Evolutionary conservation across 1,139 yeast species (phyloP), one percentile per base, ranked within the genome.

Genomic region (Meyerozyma carpophila): DNA sequence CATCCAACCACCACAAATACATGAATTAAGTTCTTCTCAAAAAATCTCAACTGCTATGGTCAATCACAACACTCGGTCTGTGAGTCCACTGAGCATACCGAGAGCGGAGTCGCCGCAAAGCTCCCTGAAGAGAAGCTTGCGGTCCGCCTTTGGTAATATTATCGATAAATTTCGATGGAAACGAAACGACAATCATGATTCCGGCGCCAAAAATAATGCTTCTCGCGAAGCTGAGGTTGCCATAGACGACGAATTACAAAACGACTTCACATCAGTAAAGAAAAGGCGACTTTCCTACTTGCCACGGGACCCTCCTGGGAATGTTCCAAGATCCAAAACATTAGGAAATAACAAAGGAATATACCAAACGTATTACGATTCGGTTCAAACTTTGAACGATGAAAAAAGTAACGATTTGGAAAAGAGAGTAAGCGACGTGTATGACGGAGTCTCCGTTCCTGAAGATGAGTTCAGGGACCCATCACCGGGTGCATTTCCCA

Each of bases 231-330:
- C 46, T 4, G 43, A 44, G 25, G 40, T 47, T 16, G 43, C 44
- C 4, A 42, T 46, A 21, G 47, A 50, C 39, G 54, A 52, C 39
- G 58, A 57, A 4, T 47, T 59, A 16, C 41, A 45, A 25, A 57
- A 53, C 36, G 50, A 62, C 50, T 61, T 62, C 36, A 44, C 61
- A 6, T 62, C 70, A 1, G 59, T 53, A 11, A 67, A 66, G 50
- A 62, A 65, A 49, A 59, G 61, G 43, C 50, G 67, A 29, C 50
- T 67, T 25, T 66, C 71, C 3, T 48, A 62, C 11, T 63, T 57
- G 37, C 59, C 57, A 3, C 59, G 51, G 16, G 52, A 57, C 8
- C 49, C 52, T 18, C 54, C 51, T 20, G 54, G 53, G 31, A 51
- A 52, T 27, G 53, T 62, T 5, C 74, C 74, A 3, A 54, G 74